Evolutionary conservation across 768 basidiomycete genomes (phyloP), one percentile per base, ranked within the genome.

Genomic region (Trametes punicea): DNA sequence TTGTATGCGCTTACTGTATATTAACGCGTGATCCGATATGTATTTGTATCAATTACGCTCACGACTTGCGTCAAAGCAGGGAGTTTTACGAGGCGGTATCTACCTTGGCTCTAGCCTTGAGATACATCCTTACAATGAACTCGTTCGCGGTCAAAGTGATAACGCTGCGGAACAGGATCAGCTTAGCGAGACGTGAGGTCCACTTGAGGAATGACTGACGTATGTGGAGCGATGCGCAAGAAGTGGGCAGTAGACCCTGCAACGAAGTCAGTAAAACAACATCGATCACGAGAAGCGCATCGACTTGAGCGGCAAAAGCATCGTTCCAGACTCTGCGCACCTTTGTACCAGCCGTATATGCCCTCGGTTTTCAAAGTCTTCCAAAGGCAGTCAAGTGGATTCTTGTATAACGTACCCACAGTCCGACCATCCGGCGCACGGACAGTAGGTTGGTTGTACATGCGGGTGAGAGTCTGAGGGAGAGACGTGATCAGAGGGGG

Each of bases 301-400:
- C 21, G 31, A 31, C 31, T n/a, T n/a, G n/a, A 20, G 5, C 23
- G 41, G 23, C 8, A 23, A 5, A 16, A 4, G 34, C 6, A 16
- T 10, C 13, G n/a, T 36, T 10, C 13, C 34, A 36, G 15, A 31
- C 8, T 16, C 38, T 18, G 60, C 64, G 46, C 60, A 82, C 92
- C 94, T 77, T 97, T 97, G 75, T 98, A 98, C 88, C 87, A 90
- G 16, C 92, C 96, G 25, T 81, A 75, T 13, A 93, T 70, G 36
- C 95, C 95, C 73, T 98, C 95, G 1, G 86, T 75, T 68, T 85
- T 84, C 63, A 90, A 81, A 0, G 95, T 98, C 76, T 96, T 97
- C 90, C 88, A 94, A 48, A 98, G 75, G 73, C 95, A 97, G 65
- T 97, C 93, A 63, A 97, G 84, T 2, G 94, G 93, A 66, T 88